These are phyloP conservation scores for Amylostereum chailletii DNA, from an alignment of 1,284 basidiomycete genomes.

Conservation along the genomic window DNA sequence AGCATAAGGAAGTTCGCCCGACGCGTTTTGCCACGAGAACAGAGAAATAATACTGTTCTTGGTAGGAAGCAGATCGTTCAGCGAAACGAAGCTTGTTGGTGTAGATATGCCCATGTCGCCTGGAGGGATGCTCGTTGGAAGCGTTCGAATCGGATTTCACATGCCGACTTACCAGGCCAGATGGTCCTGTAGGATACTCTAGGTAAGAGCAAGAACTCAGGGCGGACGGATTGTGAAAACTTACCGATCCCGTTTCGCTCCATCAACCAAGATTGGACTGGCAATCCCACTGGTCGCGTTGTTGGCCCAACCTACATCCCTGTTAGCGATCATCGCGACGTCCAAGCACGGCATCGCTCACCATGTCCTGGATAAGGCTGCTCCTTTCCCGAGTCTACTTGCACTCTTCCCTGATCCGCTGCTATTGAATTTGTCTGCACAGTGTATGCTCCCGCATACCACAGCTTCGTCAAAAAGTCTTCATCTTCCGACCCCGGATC, in stretches of 20 bases:
- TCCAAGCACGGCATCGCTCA: neutral
- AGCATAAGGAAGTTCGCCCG: conserved; percentile 47
- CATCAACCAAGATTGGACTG: conserved; percentile 55
- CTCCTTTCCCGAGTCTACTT: conserved; percentile 15
- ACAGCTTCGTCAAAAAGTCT: conserved; percentile 49
- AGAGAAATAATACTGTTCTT: conserved; percentile 50
- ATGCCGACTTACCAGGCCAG: conserved; percentile 28
- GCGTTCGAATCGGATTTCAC: no score
- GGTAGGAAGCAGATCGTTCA: conserved; percentile 46
- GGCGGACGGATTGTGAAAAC: conserved; percentile 1
- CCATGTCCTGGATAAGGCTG: neutral
- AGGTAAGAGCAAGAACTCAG: neutral
- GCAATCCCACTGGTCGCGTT: conserved; percentile 47
- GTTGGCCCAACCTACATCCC: conserved; percentile 39
- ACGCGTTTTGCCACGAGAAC: conserved; percentile 43
- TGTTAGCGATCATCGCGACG: neutral
- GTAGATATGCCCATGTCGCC: conserved; percentile 60
- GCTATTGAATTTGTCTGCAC: conserved; percentile 52
- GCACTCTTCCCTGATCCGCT: conserved; percentile 39
- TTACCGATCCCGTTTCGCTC: conserved; percentile 51
- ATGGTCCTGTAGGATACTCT: conserved; percentile 30
- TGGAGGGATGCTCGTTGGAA: no score
- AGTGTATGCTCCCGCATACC: conserved; percentile 56
- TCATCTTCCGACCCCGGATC: conserved; percentile 36
- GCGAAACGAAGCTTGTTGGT: conserved; percentile 51